A percentile compares a stretch with the other conserved stretches of the same genome.
Conservation (phyloP, 2,329 filamentous ascomycete species). For the Sporothrix curviconia region DNA sequence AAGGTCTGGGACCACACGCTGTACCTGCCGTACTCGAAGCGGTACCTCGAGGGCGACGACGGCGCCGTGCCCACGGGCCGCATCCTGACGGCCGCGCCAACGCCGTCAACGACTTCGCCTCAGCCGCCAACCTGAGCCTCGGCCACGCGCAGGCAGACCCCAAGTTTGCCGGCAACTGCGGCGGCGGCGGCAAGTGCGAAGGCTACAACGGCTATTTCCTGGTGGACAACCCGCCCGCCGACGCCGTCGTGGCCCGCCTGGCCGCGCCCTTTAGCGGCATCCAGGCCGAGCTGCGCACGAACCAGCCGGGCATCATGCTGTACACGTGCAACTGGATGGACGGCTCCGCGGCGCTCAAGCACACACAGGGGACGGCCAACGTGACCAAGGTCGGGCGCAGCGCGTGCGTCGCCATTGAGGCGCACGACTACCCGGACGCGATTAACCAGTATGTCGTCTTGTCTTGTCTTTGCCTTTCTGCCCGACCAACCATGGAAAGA, state of each 20-base stretch:
- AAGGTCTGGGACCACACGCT: slow-evolving; percentile 56
- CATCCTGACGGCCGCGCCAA: slow-evolving; percentile 49
- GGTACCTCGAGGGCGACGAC: slow-evolving; percentile 50
- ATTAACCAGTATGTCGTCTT: slow-evolving; percentile 58
- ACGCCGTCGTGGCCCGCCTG: slow-evolving; percentile 45
- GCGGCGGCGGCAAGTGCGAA: slow-evolving; percentile 55
- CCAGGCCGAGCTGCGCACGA: slow-evolving; percentile 60
- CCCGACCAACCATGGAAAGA: too few species aligned
- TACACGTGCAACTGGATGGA: slow-evolving; percentile 60
- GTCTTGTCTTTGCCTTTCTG: too few species aligned
- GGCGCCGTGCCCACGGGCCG: slow-evolving; percentile 54
- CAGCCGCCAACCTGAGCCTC: slow-evolving; percentile 49
- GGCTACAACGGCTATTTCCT: slow-evolving; percentile 63
- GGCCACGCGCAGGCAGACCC: slow-evolving; percentile 53
- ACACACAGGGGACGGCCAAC: slow-evolving; percentile 46
- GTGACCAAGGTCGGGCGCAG: slow-evolving; percentile 46
- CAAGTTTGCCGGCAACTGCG: slow-evolving; percentile 56
- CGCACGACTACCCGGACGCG: slow-evolving; percentile 70
- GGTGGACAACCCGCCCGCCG: slow-evolving; percentile 35
- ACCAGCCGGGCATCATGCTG: slow-evolving; percentile 64
- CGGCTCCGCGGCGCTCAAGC: slow-evolving; percentile 47
- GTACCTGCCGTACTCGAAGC: slow-evolving; percentile 54
- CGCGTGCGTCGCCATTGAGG: slow-evolving; percentile 69
- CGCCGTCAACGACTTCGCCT: slow-evolving; percentile 62
- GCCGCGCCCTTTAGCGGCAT: slow-evolving; percentile 61